phyloP scores from a whole-genome alignment of 2,329 filamentous ascomycete species.

The Aureobasidium pullulans region DNA sequence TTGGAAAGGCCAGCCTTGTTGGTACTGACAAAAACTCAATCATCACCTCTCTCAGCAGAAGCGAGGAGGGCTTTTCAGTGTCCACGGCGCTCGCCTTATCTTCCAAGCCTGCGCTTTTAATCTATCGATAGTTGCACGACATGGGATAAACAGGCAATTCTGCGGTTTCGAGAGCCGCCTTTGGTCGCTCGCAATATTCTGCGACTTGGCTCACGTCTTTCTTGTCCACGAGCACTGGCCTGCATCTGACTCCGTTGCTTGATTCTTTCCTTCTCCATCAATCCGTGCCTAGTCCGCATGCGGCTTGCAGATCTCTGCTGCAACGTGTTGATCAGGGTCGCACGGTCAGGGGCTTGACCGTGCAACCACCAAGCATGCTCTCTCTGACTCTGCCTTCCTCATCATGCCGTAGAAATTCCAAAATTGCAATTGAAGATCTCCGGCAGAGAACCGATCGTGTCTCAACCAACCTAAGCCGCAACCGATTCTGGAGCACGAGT shows the following conservation, averaged over 20 bases:
- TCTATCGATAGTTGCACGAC: neutral
- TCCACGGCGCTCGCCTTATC: neutral
- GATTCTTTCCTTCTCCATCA: neutral
- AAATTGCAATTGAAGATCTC: neutral
- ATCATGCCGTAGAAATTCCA: neutral
- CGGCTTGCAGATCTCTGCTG: constrained; percentile 8
- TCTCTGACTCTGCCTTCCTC: neutral
- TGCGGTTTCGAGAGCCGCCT: neutral
- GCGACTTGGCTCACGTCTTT: constrained; percentile 6
- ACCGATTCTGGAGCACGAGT: neutral
- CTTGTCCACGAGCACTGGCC: neutral
- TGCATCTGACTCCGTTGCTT: neutral
- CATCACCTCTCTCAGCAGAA: neutral
- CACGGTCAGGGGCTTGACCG: neutral
- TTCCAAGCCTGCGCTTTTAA: neutral
- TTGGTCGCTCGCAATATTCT: neutral
- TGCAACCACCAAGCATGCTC: neutral
- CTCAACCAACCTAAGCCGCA: neutral
- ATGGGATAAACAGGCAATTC: neutral
- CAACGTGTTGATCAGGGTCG: constrained; percentile 13
- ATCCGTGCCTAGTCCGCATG: constrained; percentile 2
- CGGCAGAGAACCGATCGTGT: neutral
- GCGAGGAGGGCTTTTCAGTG: neutral
- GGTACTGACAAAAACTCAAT: neutral
- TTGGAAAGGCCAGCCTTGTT: neutral